These are phyloP conservation scores for Cladosporium sp. DNA, from an alignment of 2,329 filamentous ascomycete species.

Conservation along the genomic window DNA sequence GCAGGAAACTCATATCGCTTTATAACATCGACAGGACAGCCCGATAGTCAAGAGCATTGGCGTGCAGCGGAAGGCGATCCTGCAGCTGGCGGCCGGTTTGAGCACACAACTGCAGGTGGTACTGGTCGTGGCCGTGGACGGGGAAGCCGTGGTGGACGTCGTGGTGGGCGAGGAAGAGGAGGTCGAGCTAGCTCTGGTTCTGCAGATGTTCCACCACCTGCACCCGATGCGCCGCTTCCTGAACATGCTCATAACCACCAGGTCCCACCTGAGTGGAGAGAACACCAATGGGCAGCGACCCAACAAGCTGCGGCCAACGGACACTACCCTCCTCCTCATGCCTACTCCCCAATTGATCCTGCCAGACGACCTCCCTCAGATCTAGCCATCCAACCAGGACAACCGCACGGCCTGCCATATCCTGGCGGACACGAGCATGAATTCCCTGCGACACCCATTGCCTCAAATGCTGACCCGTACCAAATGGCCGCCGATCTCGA, in stretches of 20 bases:
- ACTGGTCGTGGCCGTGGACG: constrained; percentile 15
- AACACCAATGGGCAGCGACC: constrained; percentile 32
- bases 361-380: constrained; percentile 13
- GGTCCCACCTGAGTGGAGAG: constrained; percentile 39
- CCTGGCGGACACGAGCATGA: constrained; percentile 19
- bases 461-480: constrained; percentile 16
- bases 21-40: constrained; percentile 28
- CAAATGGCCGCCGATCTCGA: constrained; percentile 13
- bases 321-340: constrained; percentile 28
- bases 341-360: constrained; percentile 9
- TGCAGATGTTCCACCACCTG: constrained; percentile 16
- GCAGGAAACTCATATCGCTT: constrained; percentile 28
- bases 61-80: constrained; percentile 16
- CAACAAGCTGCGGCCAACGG: constrained; percentile 36
- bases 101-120: not conserved
- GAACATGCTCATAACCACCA: constrained; percentile 23
- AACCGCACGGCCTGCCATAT: constrained; percentile 11
- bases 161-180: constrained; percentile 36
- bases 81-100: not conserved
- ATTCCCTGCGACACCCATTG: constrained; percentile 22
- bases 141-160: constrained; percentile 29
- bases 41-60: constrained; percentile 28
- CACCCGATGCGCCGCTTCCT: constrained; percentile 15
- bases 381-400: constrained; percentile 10
- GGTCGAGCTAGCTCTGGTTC: constrained; percentile 19